Evolutionary conservation across 2,329 filamentous ascomycete genomes (phyloP), one percentile per base, ranked within the genome.

Genomic region (Aspergillus bombycis): DNA sequence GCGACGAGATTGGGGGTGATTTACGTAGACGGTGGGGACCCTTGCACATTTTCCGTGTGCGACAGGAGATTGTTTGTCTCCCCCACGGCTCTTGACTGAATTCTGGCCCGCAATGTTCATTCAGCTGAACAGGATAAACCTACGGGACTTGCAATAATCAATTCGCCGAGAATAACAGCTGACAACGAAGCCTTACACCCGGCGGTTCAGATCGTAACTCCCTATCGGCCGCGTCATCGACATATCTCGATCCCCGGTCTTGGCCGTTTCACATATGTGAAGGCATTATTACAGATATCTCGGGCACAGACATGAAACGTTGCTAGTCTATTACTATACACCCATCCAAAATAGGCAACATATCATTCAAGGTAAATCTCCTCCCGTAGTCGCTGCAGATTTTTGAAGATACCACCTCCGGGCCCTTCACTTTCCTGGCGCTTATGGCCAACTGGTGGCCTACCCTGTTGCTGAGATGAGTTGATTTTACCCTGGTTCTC

Each of bases 341-440:
- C 48, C 28, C 11, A 23, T 12, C n/a, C 10, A 14, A 54, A 19
- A 36, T 36, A 21, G 36, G 52, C 52, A 54, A 53, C 32, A 9
- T 21, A 57, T 72, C 69, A 84, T 65, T 85, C 83, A 63, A 84
- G 74, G 66, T 84, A 84, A 52, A 85, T 82, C 65, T 85, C 83
- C 62, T 84, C 83, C 57, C 83, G 81, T 67, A 86, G 72, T 57
- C 84, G 82, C 64, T 84, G 80, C 60, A 86, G 68, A 67, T 84
- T 84, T 66, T 81, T 79, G 68, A 86, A 80, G 65, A 86, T 80
- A 1, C 84, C 84, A 67, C 81, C 81, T 4, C 77, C 80, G 38
- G 78, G 78, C 52, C 79, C 80, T 58, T 74, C 76, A 65, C 75
- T 78, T 56, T 69, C 69, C 63, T 68, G 69, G 7, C 69, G 69